Evolutionary conservation across 2,329 filamentous ascomycete species (phyloP).

Genomic region (Penicillium sumatraense): DNA sequence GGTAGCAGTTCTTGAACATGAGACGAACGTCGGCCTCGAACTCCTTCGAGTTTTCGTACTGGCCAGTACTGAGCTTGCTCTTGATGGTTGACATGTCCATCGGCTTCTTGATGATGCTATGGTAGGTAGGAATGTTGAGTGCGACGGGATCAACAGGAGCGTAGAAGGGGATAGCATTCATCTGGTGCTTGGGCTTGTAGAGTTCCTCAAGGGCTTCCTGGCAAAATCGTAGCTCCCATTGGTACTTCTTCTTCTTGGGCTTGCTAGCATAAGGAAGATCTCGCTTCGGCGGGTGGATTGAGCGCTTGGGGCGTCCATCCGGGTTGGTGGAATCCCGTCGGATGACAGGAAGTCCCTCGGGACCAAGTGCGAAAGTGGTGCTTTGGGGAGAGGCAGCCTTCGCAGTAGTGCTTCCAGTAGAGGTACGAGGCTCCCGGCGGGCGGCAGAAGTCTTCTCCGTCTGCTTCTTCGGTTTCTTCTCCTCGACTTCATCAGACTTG

Average conservation of each 20-base stretch:
- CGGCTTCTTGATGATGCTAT: slow-evolving; percentile 91
- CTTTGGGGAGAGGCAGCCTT: slow-evolving; percentile 42
- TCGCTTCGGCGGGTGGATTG: slow-evolving; percentile 90
- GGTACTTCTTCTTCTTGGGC: slow-evolving; percentile 87
- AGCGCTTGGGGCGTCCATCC: slow-evolving; percentile 85
- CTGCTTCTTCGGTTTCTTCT: slow-evolving; percentile 61
- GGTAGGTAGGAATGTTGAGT: slow-evolving; percentile 89
- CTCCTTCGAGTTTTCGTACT: slow-evolving; percentile 81
- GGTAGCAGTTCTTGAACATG: slow-evolving; percentile 87
- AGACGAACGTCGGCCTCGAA: slow-evolving; percentile 82
- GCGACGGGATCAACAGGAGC: slow-evolving; percentile 90
- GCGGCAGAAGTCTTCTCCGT: slow-evolving; percentile 48
- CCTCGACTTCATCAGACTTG: slow-evolving; percentile 61
- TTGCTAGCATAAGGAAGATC: slow-evolving; percentile 89
- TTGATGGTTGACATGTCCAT: slow-evolving; percentile 91
- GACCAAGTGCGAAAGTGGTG: slow-evolving; percentile 74
- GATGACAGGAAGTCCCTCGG: slow-evolving; percentile 78
- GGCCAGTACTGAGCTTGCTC: slow-evolving; percentile 74
- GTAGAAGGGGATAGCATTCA: slow-evolving; percentile 75
- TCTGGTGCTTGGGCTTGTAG: slow-evolving; percentile 71
- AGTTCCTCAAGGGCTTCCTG: slow-evolving; percentile 80
- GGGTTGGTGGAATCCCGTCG: slow-evolving; percentile 80
- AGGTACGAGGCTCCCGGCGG: slow-evolving; percentile 54
- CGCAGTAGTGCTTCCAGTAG: slow-evolving; percentile 45
- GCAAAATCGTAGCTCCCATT: slow-evolving; percentile 88